Evolutionary conservation across 2,329 filamentous ascomycete species (phyloP), one percentile per base, ranked within the genome.

Genomic region (Cadophora sp.): DNA sequence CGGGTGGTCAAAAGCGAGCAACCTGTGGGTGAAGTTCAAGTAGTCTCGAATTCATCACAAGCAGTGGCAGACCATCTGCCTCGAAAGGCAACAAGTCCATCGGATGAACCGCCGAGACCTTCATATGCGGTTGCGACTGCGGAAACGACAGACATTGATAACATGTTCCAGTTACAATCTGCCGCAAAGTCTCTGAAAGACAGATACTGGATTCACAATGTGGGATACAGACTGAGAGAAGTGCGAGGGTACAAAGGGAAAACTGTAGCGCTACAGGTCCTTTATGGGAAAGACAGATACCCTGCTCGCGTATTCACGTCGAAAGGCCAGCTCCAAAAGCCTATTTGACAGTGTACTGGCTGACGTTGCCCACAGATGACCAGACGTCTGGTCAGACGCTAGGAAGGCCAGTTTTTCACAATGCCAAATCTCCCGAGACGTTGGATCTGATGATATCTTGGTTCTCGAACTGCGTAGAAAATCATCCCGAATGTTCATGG

Each of bases 401-500:
- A 3, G 55, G 55, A 16, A 59, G 55, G n/a, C 55, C 55, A 26
- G 34, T 59, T 3, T 59, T 24, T 14, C 31, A 16, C 2, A 40
- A 59, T 8, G 55, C 55, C 12, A 59, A 59, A 14, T 61, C 43
- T 24, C 29, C 16, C 12, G 48, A 40, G 22, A 63, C 48, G 12
- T n/a, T 63, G 14, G 27, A 29, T 37, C 19, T 34, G 27, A 50
- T 53, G 29, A 63, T 14, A 26, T 22, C 22, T 11, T 63, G 60
- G 60, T 34, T 50, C 27, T 19, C n/a, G 19, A 34, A 63, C 34
- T 63, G 60, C n/a, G 16, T 63, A 3, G n/a, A 50, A 1, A 51
- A 63, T 27, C 48, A 63, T 63, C 27, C 46, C n/a, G 48, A 63
- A 34, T 63, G 60, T 40, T 11, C 14, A 11, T 61, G 37, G 24